A percentile compares a stretch with the other conserved stretches of the same genome.
Conservation (phyloP, 2,329 filamentous ascomycete genomes). For the Metarhizium guizhouense region DNA sequence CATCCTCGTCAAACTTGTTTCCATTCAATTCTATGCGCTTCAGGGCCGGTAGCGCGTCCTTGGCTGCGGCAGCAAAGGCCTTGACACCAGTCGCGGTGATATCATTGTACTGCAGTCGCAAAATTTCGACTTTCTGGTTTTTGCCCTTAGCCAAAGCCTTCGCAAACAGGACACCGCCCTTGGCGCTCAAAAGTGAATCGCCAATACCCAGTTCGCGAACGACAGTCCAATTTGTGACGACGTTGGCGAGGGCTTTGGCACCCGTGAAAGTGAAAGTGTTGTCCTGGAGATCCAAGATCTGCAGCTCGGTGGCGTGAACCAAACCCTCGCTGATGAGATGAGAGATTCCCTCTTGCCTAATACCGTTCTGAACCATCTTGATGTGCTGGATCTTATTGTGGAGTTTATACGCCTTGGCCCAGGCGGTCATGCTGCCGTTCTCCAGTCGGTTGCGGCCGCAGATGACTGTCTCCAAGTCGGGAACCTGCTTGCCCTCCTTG, state of each 20-base stretch:
- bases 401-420: conserved; percentile 79
- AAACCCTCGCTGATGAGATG: conserved; percentile 73
- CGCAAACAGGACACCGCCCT: conserved; percentile 67
- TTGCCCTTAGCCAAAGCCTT: conserved; percentile 63
- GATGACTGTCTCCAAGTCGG: conserved; percentile 88
- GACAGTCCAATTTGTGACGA: conserved; percentile 63
- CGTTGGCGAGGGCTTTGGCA: conserved; percentile 67
- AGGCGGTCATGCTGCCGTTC: conserved; percentile 91
- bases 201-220: conserved; percentile 80
- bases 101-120: conserved; percentile 90
- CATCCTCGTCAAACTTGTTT: conserved; percentile 87
- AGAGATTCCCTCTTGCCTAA: conserved; percentile 85
- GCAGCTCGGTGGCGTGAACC: conserved; percentile 56
- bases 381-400: conserved; percentile 75
- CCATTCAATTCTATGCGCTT: conserved; percentile 90
- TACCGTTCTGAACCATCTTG: conserved; percentile 98
- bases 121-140: conserved; percentile 69
- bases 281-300: conserved; percentile 85
- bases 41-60: conserved; percentile 61
- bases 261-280: conserved; percentile 89
- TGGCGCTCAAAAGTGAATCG: conserved; percentile 74
- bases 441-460: conserved; percentile 94
- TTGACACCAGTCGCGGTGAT: conserved; percentile 71
- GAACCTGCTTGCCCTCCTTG: conserved; percentile 61
- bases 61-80: conserved; percentile 59